These are phyloP conservation scores for Globisporangium rhizosaccharum DNA, from an alignment of 352 stramenopile species.

Conservation along the genomic window DNA sequence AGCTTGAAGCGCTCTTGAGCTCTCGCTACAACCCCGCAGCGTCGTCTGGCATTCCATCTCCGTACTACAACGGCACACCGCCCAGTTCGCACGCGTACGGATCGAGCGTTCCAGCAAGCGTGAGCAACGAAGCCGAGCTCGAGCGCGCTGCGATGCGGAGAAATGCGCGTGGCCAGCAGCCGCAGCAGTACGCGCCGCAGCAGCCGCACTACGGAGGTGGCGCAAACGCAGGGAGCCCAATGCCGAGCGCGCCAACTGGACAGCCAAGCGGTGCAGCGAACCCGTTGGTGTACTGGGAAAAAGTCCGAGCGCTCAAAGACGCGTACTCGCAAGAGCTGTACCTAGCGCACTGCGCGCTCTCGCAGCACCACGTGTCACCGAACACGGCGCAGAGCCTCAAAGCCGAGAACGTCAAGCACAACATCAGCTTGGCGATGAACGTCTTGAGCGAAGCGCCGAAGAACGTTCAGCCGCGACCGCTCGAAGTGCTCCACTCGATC, in stretches of 20 bases:
- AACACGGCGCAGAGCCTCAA: constrained; percentile 66
- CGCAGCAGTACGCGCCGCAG: constrained; percentile 8
- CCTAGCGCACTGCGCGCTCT: constrained; percentile 59
- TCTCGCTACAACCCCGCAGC: constrained; percentile 1
- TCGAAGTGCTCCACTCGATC: constrained; percentile 72
- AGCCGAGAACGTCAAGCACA: constrained; percentile 76
- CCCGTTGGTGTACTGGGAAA: constrained; percentile 64
- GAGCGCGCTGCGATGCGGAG: constrained; percentile 37
- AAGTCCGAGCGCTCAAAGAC: constrained; percentile 50
- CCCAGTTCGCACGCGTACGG: constrained; percentile 13
- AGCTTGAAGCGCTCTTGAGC: constrained; percentile 49
- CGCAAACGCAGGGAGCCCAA: constrained; percentile 18
- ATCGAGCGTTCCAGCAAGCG: constrained; percentile 18
- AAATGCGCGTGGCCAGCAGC: constrained; percentile 18
- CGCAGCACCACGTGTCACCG: constrained; percentile 50
- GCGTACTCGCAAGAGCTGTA: constrained; percentile 42
- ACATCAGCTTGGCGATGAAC: constrained; percentile 65
- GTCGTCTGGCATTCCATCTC: constrained; percentile 10
- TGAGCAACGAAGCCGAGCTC: constrained; percentile 43
- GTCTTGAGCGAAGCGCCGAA: constrained; percentile 49
- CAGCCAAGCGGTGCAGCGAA: constrained; percentile 20
- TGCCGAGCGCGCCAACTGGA: constrained; percentile 8
- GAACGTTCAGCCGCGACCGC: constrained; percentile 44
- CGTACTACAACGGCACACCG: constrained; percentile 40
- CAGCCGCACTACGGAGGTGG: constrained; percentile 6